A percentile compares a stretch with the other conserved stretches of the same genome.
phyloP scores from a whole-genome alignment of 495 filamentous ascomycete genomes.

The Aspergillus sparsus region DNA sequence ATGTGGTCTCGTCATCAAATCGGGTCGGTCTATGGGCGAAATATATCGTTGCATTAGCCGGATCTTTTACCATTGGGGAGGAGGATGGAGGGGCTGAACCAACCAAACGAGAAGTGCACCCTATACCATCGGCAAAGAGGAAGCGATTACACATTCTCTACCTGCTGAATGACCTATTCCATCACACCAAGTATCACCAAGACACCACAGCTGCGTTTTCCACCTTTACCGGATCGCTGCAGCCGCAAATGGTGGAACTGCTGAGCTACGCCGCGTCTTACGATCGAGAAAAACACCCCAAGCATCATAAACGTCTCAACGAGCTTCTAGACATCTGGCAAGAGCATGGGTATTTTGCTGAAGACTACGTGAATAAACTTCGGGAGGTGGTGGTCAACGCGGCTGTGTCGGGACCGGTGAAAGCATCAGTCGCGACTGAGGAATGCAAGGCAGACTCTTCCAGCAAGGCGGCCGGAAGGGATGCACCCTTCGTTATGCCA shows the following conservation, averaged over 20 bases:
- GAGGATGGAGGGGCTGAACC: slow-evolving; percentile 20
- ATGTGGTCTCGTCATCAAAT: slow-evolving; percentile 67
- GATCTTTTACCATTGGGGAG: slow-evolving; percentile 50
- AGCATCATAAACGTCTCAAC: slow-evolving; percentile 64
- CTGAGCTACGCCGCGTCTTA: slow-evolving; percentile 63
- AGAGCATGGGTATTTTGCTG: slow-evolving; percentile 65
- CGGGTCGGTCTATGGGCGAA: slow-evolving; percentile 70
- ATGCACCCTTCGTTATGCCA: slow-evolving; percentile 69
- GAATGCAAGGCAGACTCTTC: slow-evolving; percentile 23
- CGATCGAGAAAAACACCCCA: slow-evolving; percentile 56
- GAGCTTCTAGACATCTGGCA: slow-evolving; percentile 75
- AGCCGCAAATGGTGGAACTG: slow-evolving; percentile 61
- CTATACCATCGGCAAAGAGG: slow-evolving; percentile 59
- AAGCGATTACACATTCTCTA: slow-evolving; percentile 80
- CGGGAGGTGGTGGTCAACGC: slow-evolving; percentile 56
- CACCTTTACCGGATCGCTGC: slow-evolving; percentile 59
- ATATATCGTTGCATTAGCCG: slow-evolving; percentile 70
- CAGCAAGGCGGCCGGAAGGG: slow-evolving; percentile 45
- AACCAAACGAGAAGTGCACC: slow-evolving; percentile 22
- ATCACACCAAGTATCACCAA: slow-evolving; percentile 68
- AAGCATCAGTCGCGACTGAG: slow-evolving; percentile 31
- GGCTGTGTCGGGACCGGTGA: slow-evolving; percentile 31
- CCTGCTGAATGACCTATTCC: slow-evolving; percentile 78
- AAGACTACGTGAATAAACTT: slow-evolving; percentile 59
- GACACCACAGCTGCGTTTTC: slow-evolving; percentile 44